Percentiles rank a stretch among this genome's conserved stretches.
phyloP scores from a whole-genome alignment of 1,139 yeast genomes.

The Pichia sp. region DNA sequence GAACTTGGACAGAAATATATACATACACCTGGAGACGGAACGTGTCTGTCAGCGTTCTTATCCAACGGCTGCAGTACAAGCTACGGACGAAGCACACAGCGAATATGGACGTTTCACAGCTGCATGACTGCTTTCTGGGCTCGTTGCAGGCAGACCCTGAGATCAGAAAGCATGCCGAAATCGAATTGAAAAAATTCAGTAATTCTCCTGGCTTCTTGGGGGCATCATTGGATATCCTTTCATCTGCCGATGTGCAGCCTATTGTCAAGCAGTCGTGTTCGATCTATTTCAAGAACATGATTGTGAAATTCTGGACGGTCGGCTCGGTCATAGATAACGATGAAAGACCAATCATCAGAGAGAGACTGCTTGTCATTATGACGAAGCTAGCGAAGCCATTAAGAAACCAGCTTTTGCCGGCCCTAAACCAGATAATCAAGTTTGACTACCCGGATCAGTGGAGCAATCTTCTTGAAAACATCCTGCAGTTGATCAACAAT shows the following conservation, averaged over 20 bases:
- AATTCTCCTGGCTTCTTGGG: constrained; percentile 69
- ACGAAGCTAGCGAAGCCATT: constrained; percentile 43
- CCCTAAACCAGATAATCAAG: constrained; percentile 59
- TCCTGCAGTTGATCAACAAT: constrained; percentile 51
- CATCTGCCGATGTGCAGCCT: constrained; percentile 48
- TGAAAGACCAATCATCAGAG: constrained; percentile 71
- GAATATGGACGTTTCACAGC: constrained; percentile 59
- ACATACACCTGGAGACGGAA: neutral
- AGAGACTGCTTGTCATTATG: constrained; percentile 48
- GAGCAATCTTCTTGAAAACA: constrained; percentile 59
- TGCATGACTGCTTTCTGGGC: constrained; percentile 76
- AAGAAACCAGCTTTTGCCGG: constrained; percentile 64
- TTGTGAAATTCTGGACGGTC: constrained; percentile 60
- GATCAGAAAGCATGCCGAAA: constrained; percentile 66
- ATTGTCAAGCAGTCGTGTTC: constrained; percentile 76
- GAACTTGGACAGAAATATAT: neutral
- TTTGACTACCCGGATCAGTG: constrained; percentile 69
- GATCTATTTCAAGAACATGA: constrained; percentile 76
- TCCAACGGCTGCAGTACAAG: neutral
- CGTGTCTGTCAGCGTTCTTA: no score
- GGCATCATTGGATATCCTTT: constrained; percentile 75
- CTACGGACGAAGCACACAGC: neutral
- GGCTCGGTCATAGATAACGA: constrained; percentile 49
- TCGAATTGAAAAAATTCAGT: constrained; percentile 54
- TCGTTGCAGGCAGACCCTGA: constrained; percentile 68